Percentiles rank a stretch among this genome's conserved stretches.
Evolutionary conservation across 2,329 filamentous ascomycete species (phyloP).

Genomic region (Colletotrichum destructivum): DNA sequence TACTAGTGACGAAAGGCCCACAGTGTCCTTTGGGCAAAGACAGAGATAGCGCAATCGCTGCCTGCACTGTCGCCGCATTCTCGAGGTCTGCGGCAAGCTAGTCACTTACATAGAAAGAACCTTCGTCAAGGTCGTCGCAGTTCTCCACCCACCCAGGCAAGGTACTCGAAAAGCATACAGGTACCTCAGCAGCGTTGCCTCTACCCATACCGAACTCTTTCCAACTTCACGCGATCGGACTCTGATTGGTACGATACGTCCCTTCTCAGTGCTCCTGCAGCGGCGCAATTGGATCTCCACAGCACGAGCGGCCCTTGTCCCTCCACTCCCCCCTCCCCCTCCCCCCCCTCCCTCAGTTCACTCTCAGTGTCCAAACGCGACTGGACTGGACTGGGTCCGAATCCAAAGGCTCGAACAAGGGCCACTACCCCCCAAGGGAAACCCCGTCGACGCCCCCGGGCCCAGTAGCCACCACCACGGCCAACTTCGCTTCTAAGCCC

Average conservation of each 20-base stretch:
- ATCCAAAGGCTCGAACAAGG: conserved; percentile 36
- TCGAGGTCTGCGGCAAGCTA: conserved; percentile 20
- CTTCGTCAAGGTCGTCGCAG: conserved; percentile 29
- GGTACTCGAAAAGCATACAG: conserved; percentile 26
- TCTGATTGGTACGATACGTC: conserved; percentile 53
- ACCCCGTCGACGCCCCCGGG: conserved; percentile 34
- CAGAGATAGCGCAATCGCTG: conserved; percentile 31
- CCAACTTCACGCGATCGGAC: conserved; percentile 49
- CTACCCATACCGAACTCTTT: conserved; percentile 31
- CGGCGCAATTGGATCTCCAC: conserved; percentile 40
- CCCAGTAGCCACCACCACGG: conserved; percentile 17
- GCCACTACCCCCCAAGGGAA: conserved; percentile 25
- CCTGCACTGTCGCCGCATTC: neutral
- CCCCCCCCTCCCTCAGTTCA: conserved; percentile 25
- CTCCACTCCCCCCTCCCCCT: conserved; percentile 20
- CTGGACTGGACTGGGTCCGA: conserved; percentile 25
- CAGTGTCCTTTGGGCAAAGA: neutral
- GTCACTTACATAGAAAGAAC: conserved; percentile 35
- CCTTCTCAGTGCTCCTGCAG: conserved; percentile 38
- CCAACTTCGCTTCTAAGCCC: conserved; percentile 4
- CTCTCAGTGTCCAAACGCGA: conserved; percentile 38
- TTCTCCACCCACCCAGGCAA: conserved; percentile 29
- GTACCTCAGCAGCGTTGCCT: conserved; percentile 34
- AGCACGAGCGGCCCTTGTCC: conserved; percentile 30
- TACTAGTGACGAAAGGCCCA: neutral